phyloP scores from a whole-genome alignment of 306 rosid species.

The Sicyos baderoa region DNA sequence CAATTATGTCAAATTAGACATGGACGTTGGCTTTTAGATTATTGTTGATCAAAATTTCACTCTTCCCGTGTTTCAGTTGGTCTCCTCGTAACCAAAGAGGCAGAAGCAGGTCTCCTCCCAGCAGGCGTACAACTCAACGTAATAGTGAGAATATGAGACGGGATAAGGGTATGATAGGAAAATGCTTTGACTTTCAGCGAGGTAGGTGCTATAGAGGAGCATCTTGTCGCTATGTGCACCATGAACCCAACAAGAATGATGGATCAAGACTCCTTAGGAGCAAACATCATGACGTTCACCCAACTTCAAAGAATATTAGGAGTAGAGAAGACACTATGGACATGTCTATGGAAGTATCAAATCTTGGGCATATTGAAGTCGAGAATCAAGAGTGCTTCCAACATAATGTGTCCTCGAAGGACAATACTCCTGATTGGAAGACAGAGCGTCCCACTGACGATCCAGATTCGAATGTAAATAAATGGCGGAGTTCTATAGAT shows the following conservation, averaged over 20 bases:
- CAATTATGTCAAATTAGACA: not conserved
- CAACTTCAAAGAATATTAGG: slow-evolving; percentile 30
- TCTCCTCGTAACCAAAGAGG: slow-evolving; percentile 66
- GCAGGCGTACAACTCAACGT: slow-evolving; percentile 50
- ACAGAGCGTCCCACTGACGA: slow-evolving; percentile 14
- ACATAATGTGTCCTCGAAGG: slow-evolving; percentile 28
- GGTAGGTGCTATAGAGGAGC: slow-evolving; percentile 83
- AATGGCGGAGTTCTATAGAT: slow-evolving; percentile 13
- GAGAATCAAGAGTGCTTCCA: slow-evolving; percentile 34
- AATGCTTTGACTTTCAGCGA: slow-evolving; percentile 58
- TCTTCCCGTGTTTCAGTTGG: slow-evolving; percentile 47
- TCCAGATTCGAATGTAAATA: no score
- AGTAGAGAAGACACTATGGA: slow-evolving; percentile 29
- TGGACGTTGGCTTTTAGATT: not conserved
- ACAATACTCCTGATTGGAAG: slow-evolving; percentile 31
- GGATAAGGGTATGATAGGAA: slow-evolving; percentile 42
- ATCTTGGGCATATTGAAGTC: slow-evolving; percentile 31
- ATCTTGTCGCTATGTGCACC: slow-evolving; percentile 67
- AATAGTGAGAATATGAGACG: slow-evolving; percentile 46
- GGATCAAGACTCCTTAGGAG: slow-evolving; percentile 47
- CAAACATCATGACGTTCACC: slow-evolving; percentile 35
- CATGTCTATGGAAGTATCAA: slow-evolving; percentile 29
- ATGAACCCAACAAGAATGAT: slow-evolving; percentile 48
- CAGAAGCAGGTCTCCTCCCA: slow-evolving; percentile 77
- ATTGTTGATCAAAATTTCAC: slow-evolving; percentile 20